These are phyloP conservation scores for Hortiboletus rubellus DNA, from an alignment of 1,284 basidiomycete species.

Conservation along the genomic window DNA sequence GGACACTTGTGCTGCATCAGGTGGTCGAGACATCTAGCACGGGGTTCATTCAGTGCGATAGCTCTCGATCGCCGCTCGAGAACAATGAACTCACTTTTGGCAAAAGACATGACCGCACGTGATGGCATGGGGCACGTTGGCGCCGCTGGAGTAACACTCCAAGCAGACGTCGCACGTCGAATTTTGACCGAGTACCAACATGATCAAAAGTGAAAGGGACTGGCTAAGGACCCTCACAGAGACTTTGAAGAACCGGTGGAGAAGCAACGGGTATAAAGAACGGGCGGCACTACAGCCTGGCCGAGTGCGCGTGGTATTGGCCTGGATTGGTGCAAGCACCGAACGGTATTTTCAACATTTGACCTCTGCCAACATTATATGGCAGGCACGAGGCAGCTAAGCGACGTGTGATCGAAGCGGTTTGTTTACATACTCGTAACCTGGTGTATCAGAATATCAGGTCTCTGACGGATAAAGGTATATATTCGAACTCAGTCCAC, in stretches of 20 bases:
- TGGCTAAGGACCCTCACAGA: constrained; percentile 35
- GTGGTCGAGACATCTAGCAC: constrained; percentile 34
- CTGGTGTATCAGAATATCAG: constrained; percentile 18
- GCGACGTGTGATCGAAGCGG: constrained; percentile 34
- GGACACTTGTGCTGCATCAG: constrained; percentile 37
- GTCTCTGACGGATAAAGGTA: constrained; percentile 11
- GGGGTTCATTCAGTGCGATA: not conserved
- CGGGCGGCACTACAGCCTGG: constrained; percentile 24
- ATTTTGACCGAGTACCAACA: constrained; percentile 47
- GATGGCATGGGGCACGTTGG: constrained; percentile 42
- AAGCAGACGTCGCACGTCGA: constrained; percentile 52
- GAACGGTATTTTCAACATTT: constrained; percentile 17
- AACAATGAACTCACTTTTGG: constrained; percentile 29
- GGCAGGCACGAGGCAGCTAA: constrained; percentile 37
- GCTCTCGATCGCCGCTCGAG: not conserved
- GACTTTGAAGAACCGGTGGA: constrained; percentile 1
- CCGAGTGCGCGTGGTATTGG: constrained; percentile 34
- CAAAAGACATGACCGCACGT: constrained; percentile 49
- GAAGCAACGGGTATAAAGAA: constrained; percentile 28
- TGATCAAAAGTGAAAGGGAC: constrained; percentile 40
- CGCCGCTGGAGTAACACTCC: constrained; percentile 40
- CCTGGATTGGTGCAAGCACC: constrained; percentile 27
- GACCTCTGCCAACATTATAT: constrained; percentile 32
- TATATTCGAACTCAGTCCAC: constrained; percentile 23
- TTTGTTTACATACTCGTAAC: constrained; percentile 16